phyloP scores from a whole-genome alignment of 164 flowering plant genomes.

The Brasenia schreberi region DNA sequence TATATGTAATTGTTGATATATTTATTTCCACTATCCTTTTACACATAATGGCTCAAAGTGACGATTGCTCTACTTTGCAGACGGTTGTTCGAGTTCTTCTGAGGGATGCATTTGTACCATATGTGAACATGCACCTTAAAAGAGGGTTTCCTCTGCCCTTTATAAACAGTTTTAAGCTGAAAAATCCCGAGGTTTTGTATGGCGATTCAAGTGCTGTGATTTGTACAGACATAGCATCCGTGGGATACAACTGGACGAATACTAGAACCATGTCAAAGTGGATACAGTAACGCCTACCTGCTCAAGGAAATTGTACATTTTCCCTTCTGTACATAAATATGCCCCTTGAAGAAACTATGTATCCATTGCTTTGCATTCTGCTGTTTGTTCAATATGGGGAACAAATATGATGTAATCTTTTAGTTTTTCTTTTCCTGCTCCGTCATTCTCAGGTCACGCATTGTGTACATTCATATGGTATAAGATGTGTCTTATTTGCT shows the following conservation, averaged over 20 bases:
- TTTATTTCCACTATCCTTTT: too few species aligned
- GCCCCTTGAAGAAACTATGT: neutral
- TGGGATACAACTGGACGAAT: neutral
- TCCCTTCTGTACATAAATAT: neutral
- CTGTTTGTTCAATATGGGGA: neutral
- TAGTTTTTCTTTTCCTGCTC: too few species aligned
- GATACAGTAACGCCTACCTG: neutral
- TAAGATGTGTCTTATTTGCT: too few species aligned
- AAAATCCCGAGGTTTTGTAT: conserved; percentile 35
- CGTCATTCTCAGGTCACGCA: too few species aligned
- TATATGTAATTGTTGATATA: neutral
- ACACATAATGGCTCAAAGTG: too few species aligned
- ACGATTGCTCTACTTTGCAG: conserved; percentile 23
- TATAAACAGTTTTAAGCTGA: conserved; percentile 56
- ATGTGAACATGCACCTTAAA: conserved; percentile 41
- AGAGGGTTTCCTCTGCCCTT: conserved; percentile 74
- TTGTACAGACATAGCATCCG: conserved; percentile 44
- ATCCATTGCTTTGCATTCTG: neutral
- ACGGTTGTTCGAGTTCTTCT: conserved; percentile 51
- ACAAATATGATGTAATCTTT: too few species aligned
- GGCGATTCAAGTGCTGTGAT: conserved; percentile 33
- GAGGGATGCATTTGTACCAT: conserved; percentile 57
- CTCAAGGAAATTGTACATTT: too few species aligned
- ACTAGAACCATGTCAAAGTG: neutral
- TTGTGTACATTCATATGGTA: too few species aligned